These are phyloP conservation scores for Tetrapisispora arboricola DNA, from an alignment of 805 yeast species.

Conservation along the genomic window DNA sequence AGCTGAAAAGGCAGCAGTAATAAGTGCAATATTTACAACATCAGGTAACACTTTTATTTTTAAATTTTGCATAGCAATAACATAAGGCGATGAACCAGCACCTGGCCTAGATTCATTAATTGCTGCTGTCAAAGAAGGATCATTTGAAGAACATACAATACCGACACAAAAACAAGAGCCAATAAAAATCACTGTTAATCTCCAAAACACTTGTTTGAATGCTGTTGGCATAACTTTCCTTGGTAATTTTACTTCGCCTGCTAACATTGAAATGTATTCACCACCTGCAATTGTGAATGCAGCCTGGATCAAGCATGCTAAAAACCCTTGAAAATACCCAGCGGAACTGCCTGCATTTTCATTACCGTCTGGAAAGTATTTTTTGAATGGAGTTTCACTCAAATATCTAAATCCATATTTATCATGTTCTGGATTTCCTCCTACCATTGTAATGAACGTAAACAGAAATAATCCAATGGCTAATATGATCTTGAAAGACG, in stretches of 20 bases:
- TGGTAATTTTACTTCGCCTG: slow-evolving; percentile 71
- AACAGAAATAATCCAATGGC: slow-evolving; percentile 68
- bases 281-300: slow-evolving; percentile 80
- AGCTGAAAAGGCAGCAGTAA: slow-evolving; percentile 70
- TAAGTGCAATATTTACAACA: slow-evolving; percentile 66
- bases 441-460: slow-evolving; percentile 74
- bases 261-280: slow-evolving; percentile 75
- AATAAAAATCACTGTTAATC: slow-evolving; percentile 57
- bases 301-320: slow-evolving; percentile 60
- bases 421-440: slow-evolving; percentile 72
- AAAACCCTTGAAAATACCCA: slow-evolving; percentile 65
- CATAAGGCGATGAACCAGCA: slow-evolving; percentile 74
- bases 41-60: slow-evolving; percentile 60
- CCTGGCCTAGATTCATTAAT: slow-evolving; percentile 56
- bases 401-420: slow-evolving; percentile 51
- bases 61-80: slow-evolving; percentile 67
- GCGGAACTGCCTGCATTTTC: slow-evolving; percentile 11
- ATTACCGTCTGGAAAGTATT: slow-evolving; percentile 42
- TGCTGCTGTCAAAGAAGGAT: slow-evolving; percentile 48
- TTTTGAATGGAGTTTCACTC: slow-evolving; percentile 45
- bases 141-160: slow-evolving; percentile 60
- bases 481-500: slow-evolving; percentile 60
- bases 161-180: slow-evolving; percentile 75
- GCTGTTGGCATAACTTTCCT: slow-evolving; percentile 68
- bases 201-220: slow-evolving; percentile 59